These are phyloP conservation scores for Colletotrichum noveboracense DNA, from an alignment of 2,329 filamentous ascomycete species.

Conservation along the genomic window DNA sequence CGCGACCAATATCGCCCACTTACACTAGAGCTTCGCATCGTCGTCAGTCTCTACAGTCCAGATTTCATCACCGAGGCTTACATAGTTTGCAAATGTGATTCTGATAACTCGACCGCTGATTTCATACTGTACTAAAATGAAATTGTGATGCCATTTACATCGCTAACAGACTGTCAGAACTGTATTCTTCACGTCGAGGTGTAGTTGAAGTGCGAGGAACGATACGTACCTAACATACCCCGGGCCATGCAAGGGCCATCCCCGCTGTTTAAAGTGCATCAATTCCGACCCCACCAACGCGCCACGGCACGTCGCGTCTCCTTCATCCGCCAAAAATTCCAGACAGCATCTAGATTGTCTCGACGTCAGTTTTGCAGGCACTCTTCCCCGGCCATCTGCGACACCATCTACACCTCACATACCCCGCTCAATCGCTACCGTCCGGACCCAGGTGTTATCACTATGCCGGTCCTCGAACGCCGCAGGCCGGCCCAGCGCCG, in stretches of 20 bases:
- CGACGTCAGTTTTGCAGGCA: background rate
- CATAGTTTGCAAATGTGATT: background rate
- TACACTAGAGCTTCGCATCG: background rate
- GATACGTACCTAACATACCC: background rate
- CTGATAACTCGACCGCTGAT: background rate
- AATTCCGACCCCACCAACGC: background rate
- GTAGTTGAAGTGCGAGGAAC: background rate
- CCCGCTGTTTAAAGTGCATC: background rate
- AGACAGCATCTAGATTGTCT: background rate
- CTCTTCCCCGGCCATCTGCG: background rate
- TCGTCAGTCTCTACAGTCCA: background rate
- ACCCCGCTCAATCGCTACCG: too few species aligned
- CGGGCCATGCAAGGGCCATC: background rate
- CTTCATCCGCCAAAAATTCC: background rate
- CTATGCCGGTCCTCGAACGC: slow-evolving; percentile 14
- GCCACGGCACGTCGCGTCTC: slow-evolving; percentile 14
- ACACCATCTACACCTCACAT: background rate
- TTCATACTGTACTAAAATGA: background rate
- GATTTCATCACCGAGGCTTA: background rate
- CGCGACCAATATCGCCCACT: background rate
- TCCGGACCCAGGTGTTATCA: background rate
- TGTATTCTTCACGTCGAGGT: background rate
- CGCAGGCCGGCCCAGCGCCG: slow-evolving; percentile 12
- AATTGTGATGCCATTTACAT: background rate
- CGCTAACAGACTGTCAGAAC: background rate